Conservation (phyloP, 805 yeast genomes). For the Cyberlindnera bimundalis region DNA sequence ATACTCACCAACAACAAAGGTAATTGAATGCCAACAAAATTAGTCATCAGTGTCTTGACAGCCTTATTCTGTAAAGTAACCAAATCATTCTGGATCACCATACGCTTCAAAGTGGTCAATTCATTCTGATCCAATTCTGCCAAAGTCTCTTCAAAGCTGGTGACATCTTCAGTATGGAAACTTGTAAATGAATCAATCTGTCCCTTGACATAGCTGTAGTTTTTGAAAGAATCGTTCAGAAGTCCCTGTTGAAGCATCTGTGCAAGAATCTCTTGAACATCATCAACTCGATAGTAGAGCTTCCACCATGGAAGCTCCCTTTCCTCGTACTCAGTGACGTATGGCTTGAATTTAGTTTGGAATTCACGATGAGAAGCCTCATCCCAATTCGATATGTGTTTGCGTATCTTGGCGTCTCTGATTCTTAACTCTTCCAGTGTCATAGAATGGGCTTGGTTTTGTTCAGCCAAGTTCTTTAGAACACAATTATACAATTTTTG, state of each 20-base stretch:
- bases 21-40: constrained; percentile 31
- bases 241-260: constrained; percentile 27
- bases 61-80: constrained; percentile 26
- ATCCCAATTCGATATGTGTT: constrained; percentile 29
- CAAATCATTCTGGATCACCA: constrained; percentile 22
- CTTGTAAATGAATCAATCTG: constrained; percentile 28
- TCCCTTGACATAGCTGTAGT: constrained; percentile 32
- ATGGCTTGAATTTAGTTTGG: constrained; percentile 29
- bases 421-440: constrained; percentile 18
- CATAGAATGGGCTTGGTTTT: constrained; percentile 21
- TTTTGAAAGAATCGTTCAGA: constrained; percentile 26
- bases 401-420: constrained; percentile 17
- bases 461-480: constrained; percentile 15
- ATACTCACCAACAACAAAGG: constrained; percentile 28
- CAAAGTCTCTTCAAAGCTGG: constrained; percentile 7
- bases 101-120: constrained; percentile 18
- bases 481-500: constrained; percentile 17
- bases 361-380: constrained; percentile 30
- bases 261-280: constrained; percentile 26
- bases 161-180: constrained; percentile 11
- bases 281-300: constrained; percentile 31
- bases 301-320: constrained; percentile 31
- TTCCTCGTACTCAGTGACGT: constrained; percentile 24
- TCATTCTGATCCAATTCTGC: constrained; percentile 17
- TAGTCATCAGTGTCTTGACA: constrained; percentile 25